phyloP scores from a whole-genome alignment of 2,329 filamentous ascomycete genomes.

The Colletotrichum viniferum region DNA sequence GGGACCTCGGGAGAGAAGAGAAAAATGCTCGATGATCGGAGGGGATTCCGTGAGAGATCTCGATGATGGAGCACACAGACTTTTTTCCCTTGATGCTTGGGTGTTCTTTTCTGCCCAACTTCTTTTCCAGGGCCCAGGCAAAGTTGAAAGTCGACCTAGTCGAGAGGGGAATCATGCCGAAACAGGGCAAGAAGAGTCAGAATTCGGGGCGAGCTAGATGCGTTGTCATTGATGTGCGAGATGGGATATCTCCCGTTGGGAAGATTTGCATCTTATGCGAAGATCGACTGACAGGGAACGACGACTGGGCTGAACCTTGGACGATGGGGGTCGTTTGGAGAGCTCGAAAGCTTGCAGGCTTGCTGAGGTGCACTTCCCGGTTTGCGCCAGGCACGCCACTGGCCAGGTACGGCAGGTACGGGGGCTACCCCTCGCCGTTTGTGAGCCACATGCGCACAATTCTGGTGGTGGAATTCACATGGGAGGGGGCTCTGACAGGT shows the following conservation, averaged over 20 bases:
- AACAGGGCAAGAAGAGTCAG: slow-evolving; percentile 3
- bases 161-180: neutral
- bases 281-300: slow-evolving; percentile 19
- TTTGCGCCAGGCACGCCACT: neutral
- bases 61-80: slow-evolving; percentile 3
- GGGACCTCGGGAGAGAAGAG: neutral
- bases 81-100: neutral
- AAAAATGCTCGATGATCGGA: neutral
- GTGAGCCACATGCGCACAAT: slow-evolving; percentile 13
- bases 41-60: slow-evolving; percentile 12
- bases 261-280: slow-evolving; percentile 22
- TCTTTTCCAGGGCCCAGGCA: neutral
- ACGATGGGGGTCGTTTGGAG: neutral
- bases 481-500: neutral
- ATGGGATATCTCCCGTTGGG: slow-evolving; percentile 22
- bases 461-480: slow-evolving; percentile 5
- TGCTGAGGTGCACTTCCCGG: neutral
- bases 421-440: neutral
- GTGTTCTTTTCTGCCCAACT: neutral
- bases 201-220: slow-evolving; percentile 16
- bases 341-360: neutral
- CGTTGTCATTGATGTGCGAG: slow-evolving; percentile 21
- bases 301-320: slow-evolving; percentile 20
- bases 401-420: neutral
- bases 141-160: neutral